A percentile compares a stretch with the other conserved stretches of the same genome.
Evolutionary conservation across 129 eudicot species (phyloP).

Genomic region (Lactuca saligna): DNA sequence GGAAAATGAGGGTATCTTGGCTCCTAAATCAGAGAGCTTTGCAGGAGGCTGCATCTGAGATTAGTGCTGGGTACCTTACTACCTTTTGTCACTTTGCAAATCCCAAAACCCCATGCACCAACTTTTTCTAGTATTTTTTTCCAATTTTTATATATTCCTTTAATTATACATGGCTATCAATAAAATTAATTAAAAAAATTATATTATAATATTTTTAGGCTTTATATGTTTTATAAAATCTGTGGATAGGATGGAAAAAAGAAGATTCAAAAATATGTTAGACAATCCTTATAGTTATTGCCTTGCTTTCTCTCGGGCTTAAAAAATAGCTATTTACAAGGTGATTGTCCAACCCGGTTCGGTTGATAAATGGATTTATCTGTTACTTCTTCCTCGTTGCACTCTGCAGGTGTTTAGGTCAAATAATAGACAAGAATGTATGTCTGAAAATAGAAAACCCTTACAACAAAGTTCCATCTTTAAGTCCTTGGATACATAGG

Average conservation of each 20-base stretch:
- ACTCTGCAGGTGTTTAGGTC: not conserved
- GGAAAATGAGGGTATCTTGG: slow-evolving; percentile 6
- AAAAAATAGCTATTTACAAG: not conserved
- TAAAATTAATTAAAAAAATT: too few species aligned
- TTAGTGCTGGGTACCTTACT: slow-evolving; percentile 19
- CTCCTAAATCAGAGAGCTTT: slow-evolving; percentile 7
- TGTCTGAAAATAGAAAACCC: too few species aligned
- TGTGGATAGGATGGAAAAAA: too few species aligned
- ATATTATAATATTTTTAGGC: too few species aligned
- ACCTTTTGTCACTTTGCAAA: slow-evolving; percentile 26
- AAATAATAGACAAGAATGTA: too few species aligned
- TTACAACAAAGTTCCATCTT: not conserved
- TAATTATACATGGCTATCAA: too few species aligned
- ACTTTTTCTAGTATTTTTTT: not conserved
- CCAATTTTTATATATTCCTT: not conserved
- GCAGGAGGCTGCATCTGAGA: slow-evolving; percentile 3
- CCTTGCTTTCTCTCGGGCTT: too few species aligned
- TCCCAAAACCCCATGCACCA: slow-evolving; percentile 25
- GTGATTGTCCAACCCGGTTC: not conserved
- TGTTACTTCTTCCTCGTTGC: not conserved
- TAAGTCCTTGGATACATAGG: not conserved
- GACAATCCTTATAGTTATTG: too few species aligned
- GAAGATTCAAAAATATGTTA: too few species aligned
- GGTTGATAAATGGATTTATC: not conserved
- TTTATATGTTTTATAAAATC: too few species aligned